A percentile compares a stretch with the other conserved stretches of the same genome.
phyloP scores from a whole-genome alignment of 2,329 filamentous ascomycete genomes.

The Clarireedia monteithiana region DNA sequence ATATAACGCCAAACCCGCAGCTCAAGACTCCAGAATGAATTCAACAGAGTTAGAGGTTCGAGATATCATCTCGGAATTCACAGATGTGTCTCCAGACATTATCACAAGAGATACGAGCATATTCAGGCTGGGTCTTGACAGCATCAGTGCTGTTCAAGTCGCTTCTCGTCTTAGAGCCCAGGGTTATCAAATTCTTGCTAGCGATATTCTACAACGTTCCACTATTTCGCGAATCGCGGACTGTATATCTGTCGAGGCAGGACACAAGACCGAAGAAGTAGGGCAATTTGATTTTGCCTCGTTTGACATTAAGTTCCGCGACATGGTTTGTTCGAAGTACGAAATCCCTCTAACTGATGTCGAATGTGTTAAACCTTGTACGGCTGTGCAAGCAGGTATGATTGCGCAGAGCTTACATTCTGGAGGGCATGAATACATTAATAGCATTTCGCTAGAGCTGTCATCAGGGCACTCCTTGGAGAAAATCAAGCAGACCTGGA shows the following conservation, averaged over 20 bases:
- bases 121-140: slow-evolving; percentile 84
- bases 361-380: slow-evolving; percentile 65
- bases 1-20: background rate
- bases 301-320: slow-evolving; percentile 40
- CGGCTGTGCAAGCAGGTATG: slow-evolving; percentile 72
- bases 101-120: slow-evolving; percentile 63
- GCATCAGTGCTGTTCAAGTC: slow-evolving; percentile 78
- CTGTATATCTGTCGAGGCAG: background rate
- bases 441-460: slow-evolving; percentile 54
- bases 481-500: slow-evolving; percentile 52
- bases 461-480: slow-evolving; percentile 31
- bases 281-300: slow-evolving; percentile 38
- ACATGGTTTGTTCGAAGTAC: slow-evolving; percentile 21
- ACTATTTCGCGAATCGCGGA: slow-evolving; percentile 32
- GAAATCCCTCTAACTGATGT: slow-evolving; percentile 30
- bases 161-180: slow-evolving; percentile 56
- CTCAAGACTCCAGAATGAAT: slow-evolving; percentile 12
- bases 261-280: background rate
- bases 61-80: slow-evolving; percentile 42
- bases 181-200: slow-evolving; percentile 52
- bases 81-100: slow-evolving; percentile 38
- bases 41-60: slow-evolving; percentile 35
- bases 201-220: slow-evolving; percentile 64
- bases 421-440: slow-evolving; percentile 64
- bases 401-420: slow-evolving; percentile 65